phyloP scores from a whole-genome alignment of 495 filamentous ascomycete species.

The Ramalina intermedia region DNA sequence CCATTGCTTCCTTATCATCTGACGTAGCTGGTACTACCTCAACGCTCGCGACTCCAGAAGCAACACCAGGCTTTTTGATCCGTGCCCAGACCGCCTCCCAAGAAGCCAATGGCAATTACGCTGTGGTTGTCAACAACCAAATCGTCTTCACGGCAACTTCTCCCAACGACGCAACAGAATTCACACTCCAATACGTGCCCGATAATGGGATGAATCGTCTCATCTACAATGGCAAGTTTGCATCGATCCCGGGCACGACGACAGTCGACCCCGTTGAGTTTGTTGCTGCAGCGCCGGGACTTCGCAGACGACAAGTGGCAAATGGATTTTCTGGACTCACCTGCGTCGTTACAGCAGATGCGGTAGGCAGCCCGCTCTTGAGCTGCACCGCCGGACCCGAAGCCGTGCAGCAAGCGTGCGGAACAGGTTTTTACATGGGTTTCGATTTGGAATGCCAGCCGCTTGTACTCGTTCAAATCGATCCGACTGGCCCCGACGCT shows the following conservation, averaged over 20 bases:
- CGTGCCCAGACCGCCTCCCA: background rate
- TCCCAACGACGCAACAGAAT: background rate
- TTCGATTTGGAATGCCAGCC: background rate
- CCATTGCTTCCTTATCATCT: no score
- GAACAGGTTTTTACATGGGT: background rate
- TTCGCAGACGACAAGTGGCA: background rate
- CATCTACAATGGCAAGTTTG: background rate
- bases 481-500: background rate
- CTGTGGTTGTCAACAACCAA: background rate
- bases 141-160: background rate
- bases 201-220: background rate
- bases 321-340: background rate
- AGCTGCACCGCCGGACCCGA: background rate
- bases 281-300: background rate
- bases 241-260: background rate
- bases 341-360: background rate
- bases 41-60: no score
- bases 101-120: background rate
- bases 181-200: background rate
- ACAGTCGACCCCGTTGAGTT: background rate
- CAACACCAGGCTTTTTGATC: background rate
- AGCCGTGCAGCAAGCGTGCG: background rate
- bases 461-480: background rate
- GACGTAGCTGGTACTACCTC: no score
- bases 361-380: background rate